phyloP scores from a whole-genome alignment of 768 basidiomycete species.

The Lentinula sp. region DNA sequence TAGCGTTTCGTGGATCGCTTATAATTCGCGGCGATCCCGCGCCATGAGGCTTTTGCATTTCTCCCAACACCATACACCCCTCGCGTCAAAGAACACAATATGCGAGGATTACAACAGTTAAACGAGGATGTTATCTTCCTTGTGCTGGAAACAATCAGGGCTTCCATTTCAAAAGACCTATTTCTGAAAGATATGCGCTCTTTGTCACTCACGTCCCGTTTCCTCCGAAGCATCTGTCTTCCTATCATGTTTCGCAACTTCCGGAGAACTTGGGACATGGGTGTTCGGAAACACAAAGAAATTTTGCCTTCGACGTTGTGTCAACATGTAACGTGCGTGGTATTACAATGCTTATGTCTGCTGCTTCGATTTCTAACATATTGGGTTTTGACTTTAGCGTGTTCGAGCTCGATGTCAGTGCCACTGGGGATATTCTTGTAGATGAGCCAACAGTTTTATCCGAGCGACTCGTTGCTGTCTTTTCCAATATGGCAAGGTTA shows the following conservation, averaged over 20 bases:
- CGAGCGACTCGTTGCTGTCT: not conserved
- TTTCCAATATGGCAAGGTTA: not conserved
- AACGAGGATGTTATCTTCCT: slow-evolving; percentile 5
- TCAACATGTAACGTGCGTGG: slow-evolving; percentile 7
- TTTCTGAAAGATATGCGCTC: slow-evolving; percentile 4
- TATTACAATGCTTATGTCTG: not conserved
- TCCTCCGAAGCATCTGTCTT: slow-evolving; percentile 1
- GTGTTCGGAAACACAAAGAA: not conserved
- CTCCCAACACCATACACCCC: not conserved
- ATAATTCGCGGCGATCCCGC: no score
- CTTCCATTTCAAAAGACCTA: not conserved
- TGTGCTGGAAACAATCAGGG: not conserved
- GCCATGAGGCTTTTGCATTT: slow-evolving; percentile 3
- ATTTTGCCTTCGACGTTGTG: slow-evolving; percentile 1
- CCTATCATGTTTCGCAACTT: not conserved
- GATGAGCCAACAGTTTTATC: slow-evolving; percentile 2
- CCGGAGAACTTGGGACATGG: not conserved
- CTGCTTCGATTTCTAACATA: not conserved
- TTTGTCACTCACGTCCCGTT: slow-evolving; percentile 5
- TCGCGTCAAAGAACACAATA: not conserved
- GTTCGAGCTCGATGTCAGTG: slow-evolving; percentile 4
- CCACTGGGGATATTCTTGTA: not conserved
- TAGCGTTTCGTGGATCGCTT: not conserved
- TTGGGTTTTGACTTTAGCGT: not conserved
- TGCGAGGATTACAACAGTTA: not conserved